Evolutionary conservation across 257 asterid species (phyloP).

Genomic region (Solanum etuberosum): DNA sequence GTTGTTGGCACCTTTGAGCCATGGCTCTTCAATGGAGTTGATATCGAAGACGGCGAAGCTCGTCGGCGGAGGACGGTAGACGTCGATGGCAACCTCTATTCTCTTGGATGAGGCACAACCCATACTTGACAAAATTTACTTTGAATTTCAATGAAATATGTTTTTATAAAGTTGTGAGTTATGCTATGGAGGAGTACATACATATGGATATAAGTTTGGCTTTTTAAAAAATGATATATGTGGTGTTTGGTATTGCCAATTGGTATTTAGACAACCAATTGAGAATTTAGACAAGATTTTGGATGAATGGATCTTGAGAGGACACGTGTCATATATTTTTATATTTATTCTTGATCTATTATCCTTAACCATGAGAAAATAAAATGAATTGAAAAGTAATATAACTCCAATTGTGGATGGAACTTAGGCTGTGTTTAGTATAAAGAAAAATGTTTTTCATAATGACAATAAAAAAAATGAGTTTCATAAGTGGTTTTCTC

Average conservation of each 20-base stretch:
- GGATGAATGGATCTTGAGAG: neutral
- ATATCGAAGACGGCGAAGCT: constrained; percentile 72
- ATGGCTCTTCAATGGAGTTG: constrained; percentile 73
- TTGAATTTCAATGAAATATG: neutral
- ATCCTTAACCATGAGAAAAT: neutral
- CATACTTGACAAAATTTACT: constrained; percentile 14
- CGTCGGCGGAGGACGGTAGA: constrained; percentile 76
- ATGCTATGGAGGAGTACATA: neutral
- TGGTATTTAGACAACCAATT: constrained; percentile 7
- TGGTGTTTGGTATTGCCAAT: constrained; percentile 9
- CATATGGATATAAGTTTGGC: constrained; percentile 9
- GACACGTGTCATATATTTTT: neutral
- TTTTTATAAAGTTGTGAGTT: neutral
- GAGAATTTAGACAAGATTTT: neutral
- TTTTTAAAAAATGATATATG: neutral
- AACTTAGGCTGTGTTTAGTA: neutral
- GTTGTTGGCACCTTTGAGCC: constrained; percentile 29
- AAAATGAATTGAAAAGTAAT: neutral
- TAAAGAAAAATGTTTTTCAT: neutral
- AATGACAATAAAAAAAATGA: too few relatives aligned
- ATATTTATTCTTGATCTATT: neutral
- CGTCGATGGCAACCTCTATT: constrained; percentile 41
- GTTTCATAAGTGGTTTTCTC: neutral
- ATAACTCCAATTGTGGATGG: neutral
- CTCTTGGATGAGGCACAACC: constrained; percentile 81